Evolutionary conservation across 139 green algal genomes (phyloP).

Genomic region (Auxenochlorella pyrenoidosa): DNA sequence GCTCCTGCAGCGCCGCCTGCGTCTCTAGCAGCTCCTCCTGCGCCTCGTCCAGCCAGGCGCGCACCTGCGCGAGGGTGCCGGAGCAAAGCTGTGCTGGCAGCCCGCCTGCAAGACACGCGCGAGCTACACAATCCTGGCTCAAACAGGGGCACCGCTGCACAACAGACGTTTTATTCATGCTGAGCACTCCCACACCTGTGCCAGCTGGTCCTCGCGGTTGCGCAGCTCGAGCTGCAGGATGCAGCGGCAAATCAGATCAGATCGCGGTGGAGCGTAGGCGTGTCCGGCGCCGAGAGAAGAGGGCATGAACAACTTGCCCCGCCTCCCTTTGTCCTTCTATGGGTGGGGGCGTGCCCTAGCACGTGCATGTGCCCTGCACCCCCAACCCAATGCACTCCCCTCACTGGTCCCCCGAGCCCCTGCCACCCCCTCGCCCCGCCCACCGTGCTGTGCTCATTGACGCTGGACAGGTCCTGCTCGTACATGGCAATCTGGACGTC

Average conservation of each 20-base stretch:
- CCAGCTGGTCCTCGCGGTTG: constrained; percentile 13
- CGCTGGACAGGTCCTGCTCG: not conserved
- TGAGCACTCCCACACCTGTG: not conserved
- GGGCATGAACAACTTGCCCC: too few relatives aligned
- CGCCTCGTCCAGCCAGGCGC: constrained; percentile 26
- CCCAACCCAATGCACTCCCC: too few relatives aligned
- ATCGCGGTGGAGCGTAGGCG: not conserved
- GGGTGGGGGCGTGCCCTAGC: too few relatives aligned
- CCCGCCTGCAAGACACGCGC: too few relatives aligned
- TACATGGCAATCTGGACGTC: not conserved
- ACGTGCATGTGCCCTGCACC: too few relatives aligned
- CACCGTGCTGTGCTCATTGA: constrained; percentile 8
- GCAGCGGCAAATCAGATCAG: not conserved
- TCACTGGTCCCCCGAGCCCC: not conserved
- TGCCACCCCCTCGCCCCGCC: not conserved
- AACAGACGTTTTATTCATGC: too few relatives aligned
- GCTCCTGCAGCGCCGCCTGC: constrained; percentile 30
- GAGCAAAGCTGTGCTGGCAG: too few relatives aligned
- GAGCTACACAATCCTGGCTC: too few relatives aligned
- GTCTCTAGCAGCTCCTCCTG: constrained; percentile 38
- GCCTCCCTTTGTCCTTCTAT: too few relatives aligned
- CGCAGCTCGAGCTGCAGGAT: constrained; percentile 18
- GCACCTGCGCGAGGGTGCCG: constrained; percentile 10
- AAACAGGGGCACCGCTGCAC: too few relatives aligned
- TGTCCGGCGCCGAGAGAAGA: too few relatives aligned